Base-by-base conservation (phyloP, 768 basidiomycete species). In the Xerocomellus amylosporus region DNA sequence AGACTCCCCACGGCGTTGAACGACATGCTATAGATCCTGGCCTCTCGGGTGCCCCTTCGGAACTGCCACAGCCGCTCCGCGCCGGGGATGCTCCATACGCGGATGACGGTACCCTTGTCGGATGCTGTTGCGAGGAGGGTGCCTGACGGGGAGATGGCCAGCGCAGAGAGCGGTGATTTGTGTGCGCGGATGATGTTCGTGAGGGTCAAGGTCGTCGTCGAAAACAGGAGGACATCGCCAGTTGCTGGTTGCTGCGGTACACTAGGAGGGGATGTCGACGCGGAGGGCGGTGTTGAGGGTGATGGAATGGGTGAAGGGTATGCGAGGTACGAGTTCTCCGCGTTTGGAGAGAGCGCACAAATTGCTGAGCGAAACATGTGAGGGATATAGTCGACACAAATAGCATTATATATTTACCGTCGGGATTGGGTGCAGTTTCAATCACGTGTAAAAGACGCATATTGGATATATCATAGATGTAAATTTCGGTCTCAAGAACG, bases 391-490 rank as follows among this genome's bases (percentile, higher is more conserved):
- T 42, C 24, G 9, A n/a, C 34, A 46, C 6, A 48, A 10, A 45
- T 2, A 41, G 8, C 36, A 46, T 8, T 12, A 24, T 53, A 46
- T 34, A 33, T 72, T 60, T 71, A 93, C 95, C 95, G 66, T 97
- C 89, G 3, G 96, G 93, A 69, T 99, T 99, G 0, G 92, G 84
- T 8, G 90, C 87, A 0, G 97, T 98, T 75, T 99, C 97, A 42
- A 98, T 95, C 38, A 98, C 96, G 71, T 98, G 96, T 37, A 97
- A 74, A 26, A 99, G 80, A 53, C 94, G 87, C 97, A 99, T 98
- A 61, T 98, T 99, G 45, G 88, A 91, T 64, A 98, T 98, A 69
- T 99, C 97, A 67, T 98, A 98, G 46, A 98, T 93, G 76, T 99
- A 99, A 43, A 99, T 98, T 71, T 98, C 95, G n/a, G 83, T 83